Percentiles rank a stretch among this genome's conserved stretches.
phyloP scores from a whole-genome alignment of 2,329 filamentous ascomycete species.

The Calonectria pauciramosa region DNA sequence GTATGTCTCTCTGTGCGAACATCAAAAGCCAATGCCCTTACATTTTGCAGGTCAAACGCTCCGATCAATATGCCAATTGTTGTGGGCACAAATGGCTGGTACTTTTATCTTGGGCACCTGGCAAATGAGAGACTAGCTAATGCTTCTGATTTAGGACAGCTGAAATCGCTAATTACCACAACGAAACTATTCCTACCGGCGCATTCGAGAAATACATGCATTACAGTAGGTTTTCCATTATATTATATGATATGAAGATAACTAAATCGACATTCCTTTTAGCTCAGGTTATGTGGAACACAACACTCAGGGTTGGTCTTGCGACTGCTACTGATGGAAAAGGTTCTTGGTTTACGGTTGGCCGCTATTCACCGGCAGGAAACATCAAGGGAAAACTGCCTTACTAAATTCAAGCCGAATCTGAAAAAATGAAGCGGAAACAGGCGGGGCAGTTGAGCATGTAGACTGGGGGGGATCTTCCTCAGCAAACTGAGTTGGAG shows the following conservation, averaged over 20 bases:
- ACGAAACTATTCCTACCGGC: conserved; percentile 38
- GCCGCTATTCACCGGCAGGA: conserved; percentile 50
- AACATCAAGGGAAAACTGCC: conserved; percentile 48
- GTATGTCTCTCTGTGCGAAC: background rate
- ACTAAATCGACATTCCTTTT: background rate
- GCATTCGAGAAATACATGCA: conserved; percentile 44
- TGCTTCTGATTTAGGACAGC: conserved; percentile 25
- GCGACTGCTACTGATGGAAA: conserved; percentile 44
- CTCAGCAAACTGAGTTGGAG: no score
- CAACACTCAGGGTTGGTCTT: conserved; percentile 49
- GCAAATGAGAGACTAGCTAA: no score
- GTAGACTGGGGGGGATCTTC: no score
- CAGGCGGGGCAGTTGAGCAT: background rate
- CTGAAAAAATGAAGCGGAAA: background rate
- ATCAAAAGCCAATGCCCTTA: background rate
- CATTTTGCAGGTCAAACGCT: conserved; percentile 14
- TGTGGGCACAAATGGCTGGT: conserved; percentile 35
- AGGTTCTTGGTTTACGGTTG: conserved; percentile 51
- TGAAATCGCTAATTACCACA: conserved; percentile 36
- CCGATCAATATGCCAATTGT: conserved; percentile 33
- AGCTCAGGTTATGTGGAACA: conserved; percentile 51
- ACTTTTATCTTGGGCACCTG: background rate
- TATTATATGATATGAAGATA: no score
- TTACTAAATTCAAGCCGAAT: conserved; percentile 31
- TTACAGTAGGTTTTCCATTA: conserved; percentile 39